Percentiles rank a stretch among this genome's conserved stretches.
Evolutionary conservation across 352 stramenopile genomes (phyloP).

Genomic region (Aphanomyces invadans): DNA sequence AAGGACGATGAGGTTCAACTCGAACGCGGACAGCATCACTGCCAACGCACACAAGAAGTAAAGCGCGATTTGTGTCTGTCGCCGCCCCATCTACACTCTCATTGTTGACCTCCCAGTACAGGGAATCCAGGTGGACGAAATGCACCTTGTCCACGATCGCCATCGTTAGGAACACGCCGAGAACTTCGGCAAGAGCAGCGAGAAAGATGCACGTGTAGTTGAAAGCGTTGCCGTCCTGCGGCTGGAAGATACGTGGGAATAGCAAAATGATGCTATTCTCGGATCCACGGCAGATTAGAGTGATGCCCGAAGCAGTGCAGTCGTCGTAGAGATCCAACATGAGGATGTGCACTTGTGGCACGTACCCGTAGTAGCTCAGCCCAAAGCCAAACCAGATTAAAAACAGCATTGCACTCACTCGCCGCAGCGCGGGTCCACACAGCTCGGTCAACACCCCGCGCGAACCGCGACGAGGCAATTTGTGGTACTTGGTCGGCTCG

Average conservation of each 20-base stretch:
- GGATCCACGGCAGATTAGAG: no score
- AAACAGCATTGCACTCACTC: conserved; percentile 11
- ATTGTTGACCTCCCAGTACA: background rate
- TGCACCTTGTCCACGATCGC: conserved; percentile 18
- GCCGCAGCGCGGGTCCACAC: conserved; percentile 1
- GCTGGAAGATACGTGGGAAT: conserved; percentile 17
- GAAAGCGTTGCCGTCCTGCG: background rate
- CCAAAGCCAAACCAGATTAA: conserved; percentile 25
- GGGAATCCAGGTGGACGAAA: background rate
- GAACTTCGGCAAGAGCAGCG: conserved; percentile 17
- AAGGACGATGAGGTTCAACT: background rate
- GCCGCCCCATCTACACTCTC: background rate
- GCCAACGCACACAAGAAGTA: conserved; percentile 2
- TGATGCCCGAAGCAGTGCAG: no score
- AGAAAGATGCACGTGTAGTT: conserved; percentile 23
- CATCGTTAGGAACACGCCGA: conserved; percentile 16
- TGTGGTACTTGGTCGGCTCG: conserved; percentile 16
- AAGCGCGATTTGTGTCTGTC: conserved; percentile 6
- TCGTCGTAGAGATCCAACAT: no score
- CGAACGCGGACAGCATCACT: conserved; percentile 3
- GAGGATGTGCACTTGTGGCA: background rate
- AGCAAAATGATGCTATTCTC: conserved; percentile 22
- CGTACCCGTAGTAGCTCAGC: conserved; percentile 20
- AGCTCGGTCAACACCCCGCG: background rate
- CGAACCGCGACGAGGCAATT: no score